phyloP scores from a whole-genome alignment of 2,329 filamentous ascomycete genomes.

The Sarocladium oryzae region DNA sequence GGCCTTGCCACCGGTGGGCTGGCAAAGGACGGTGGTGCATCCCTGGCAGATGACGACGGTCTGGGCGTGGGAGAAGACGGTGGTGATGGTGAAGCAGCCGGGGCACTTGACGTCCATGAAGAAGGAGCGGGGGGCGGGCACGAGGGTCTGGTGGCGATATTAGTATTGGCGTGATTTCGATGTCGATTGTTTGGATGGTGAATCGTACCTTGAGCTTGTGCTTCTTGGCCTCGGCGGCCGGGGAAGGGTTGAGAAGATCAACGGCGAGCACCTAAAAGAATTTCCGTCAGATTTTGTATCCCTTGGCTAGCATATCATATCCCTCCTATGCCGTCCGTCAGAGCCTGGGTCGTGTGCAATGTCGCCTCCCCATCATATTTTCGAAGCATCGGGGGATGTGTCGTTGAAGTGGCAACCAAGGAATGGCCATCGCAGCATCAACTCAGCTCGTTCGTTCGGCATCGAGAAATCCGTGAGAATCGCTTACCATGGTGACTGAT shows the following conservation, averaged over 20 bases:
- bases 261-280: constrained; percentile 89
- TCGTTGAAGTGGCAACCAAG: constrained; percentile 2
- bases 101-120: constrained; percentile 99
- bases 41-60: constrained; percentile 99
- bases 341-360: constrained; percentile 3
- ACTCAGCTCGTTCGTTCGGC: constrained; percentile 8
- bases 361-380: not conserved
- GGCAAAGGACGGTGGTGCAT: constrained; percentile 99
- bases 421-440: constrained; percentile 1
- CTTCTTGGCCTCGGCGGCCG: constrained; percentile 97
- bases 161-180: constrained; percentile 14
- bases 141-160: constrained; percentile 62
- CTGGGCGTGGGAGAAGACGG: constrained; percentile 99
- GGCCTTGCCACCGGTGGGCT: constrained; percentile 98
- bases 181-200: constrained; percentile 17
- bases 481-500: constrained; percentile 66
- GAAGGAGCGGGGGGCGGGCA: constrained; percentile 95
- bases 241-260: constrained; percentile 98
- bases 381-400: constrained; percentile 10
- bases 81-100: constrained; percentile 99
- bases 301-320: too few species aligned
- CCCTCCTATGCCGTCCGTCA: not conserved
- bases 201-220: constrained; percentile 98
- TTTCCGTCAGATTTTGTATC: constrained; percentile 48
- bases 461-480: constrained; percentile 12